Percentiles rank a stretch among this genome's conserved stretches.
Evolutionary conservation across 441 rosid species (phyloP).

Genomic region (Isatis lusitanica): DNA sequence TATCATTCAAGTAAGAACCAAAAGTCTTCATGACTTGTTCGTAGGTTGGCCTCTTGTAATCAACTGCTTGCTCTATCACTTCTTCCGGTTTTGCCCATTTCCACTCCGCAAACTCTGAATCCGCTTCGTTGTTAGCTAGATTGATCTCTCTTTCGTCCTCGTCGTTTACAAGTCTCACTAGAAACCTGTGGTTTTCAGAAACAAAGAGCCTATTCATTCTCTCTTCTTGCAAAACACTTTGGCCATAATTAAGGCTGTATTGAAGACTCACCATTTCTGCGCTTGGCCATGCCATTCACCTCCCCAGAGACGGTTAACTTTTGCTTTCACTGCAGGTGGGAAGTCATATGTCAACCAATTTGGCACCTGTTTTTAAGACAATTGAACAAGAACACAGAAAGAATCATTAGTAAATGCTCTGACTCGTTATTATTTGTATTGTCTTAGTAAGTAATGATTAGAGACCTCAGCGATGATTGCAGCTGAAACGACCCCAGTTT

Average conservation of each 20-base stretch:
- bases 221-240: background rate
- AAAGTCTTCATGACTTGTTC: slow-evolving; percentile 88
- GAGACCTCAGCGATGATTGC: slow-evolving; percentile 77
- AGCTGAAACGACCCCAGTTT: slow-evolving; percentile 85
- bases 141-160: slow-evolving; percentile 74
- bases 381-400: background rate
- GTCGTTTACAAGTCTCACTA: slow-evolving; percentile 67
- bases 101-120: slow-evolving; percentile 93
- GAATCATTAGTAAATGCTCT: background rate
- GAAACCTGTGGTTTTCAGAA: slow-evolving; percentile 55
- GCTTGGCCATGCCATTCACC: slow-evolving; percentile 99
- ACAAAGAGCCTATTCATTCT: slow-evolving; percentile 6
- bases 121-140: slow-evolving; percentile 73
- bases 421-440: background rate
- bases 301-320: slow-evolving; percentile 95
- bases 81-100: slow-evolving; percentile 88
- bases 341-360: slow-evolving; percentile 91
- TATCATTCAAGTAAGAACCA: slow-evolving; percentile 55
- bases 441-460: background rate
- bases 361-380: slow-evolving; percentile 60
- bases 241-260: background rate
- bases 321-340: slow-evolving; percentile 88
- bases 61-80: slow-evolving; percentile 95
- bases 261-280: slow-evolving; percentile 68
- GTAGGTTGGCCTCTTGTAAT: slow-evolving; percentile 91